A percentile compares a stretch with the other conserved stretches of the same genome.
These are phyloP conservation scores for Pholiota conissans DNA, from an alignment of 768 basidiomycete genomes.

Conservation along the genomic window DNA sequence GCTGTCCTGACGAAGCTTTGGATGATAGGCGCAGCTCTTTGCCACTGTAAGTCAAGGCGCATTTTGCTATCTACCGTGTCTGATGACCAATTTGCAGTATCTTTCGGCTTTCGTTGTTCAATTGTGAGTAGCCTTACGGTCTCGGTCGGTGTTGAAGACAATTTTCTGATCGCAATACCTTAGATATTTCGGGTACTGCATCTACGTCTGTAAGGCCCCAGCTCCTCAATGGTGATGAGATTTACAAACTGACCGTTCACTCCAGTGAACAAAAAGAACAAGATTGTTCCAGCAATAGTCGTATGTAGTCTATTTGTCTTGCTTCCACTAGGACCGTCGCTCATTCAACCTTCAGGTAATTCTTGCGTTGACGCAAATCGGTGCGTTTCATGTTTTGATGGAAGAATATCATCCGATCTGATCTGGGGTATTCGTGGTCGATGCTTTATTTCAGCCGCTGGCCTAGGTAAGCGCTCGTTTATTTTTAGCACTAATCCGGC, in stretches of 20 bases:
- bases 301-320: slow-evolving; percentile 11
- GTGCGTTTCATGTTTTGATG: background rate
- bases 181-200: slow-evolving; percentile 21
- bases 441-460: background rate
- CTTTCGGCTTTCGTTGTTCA: slow-evolving; percentile 21
- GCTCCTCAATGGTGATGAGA: too few species aligned
- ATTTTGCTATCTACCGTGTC: background rate
- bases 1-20: background rate
- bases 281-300: slow-evolving; percentile 16
- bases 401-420: background rate
- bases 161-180: background rate
- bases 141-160: background rate
- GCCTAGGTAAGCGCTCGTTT: slow-evolving; percentile 1
- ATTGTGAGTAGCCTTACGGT: slow-evolving; percentile 9
- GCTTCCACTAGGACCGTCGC: too few species aligned
- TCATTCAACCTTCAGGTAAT: background rate
- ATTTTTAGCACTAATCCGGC: background rate
- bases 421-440: too few species aligned
- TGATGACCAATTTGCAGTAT: slow-evolving; percentile 9
- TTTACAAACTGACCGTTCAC: background rate
- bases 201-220: slow-evolving; percentile 11
- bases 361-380: slow-evolving; percentile 15
- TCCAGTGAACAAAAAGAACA: slow-evolving; percentile 17
- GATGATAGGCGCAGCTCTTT: slow-evolving; percentile 4
- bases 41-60: background rate